Conservation (phyloP, 2,329 filamentous ascomycete genomes). For the Talaromyces atroroseus region DNA sequence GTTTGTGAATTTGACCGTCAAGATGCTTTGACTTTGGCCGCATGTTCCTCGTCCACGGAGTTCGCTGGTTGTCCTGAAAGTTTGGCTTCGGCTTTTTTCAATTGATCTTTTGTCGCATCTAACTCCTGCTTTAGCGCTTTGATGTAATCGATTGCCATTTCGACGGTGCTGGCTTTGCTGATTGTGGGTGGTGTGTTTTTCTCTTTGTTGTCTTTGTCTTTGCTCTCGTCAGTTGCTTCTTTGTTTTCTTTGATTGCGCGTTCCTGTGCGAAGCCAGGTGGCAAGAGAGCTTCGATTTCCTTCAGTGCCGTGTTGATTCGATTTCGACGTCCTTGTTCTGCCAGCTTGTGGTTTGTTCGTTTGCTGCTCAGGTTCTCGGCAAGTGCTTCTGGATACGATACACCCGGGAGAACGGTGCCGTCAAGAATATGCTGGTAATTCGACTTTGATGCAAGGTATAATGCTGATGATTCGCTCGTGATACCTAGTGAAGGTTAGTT, state of each 20-base stretch:
- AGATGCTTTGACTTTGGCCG: background rate
- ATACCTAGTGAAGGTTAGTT: constrained; percentile 25
- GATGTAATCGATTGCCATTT: constrained; percentile 93
- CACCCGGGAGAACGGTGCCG: constrained; percentile 81
- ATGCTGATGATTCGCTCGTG: constrained; percentile 57
- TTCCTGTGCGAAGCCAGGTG: constrained; percentile 46
- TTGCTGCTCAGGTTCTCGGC: constrained; percentile 94
- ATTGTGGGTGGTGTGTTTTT: constrained; percentile 54
- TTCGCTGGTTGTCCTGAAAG: constrained; percentile 27
- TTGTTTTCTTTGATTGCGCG: constrained; percentile 29
- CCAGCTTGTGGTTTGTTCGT: constrained; percentile 94
- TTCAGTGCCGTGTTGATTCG: constrained; percentile 91
- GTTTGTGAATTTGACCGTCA: no score
- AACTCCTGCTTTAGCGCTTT: constrained; percentile 73
- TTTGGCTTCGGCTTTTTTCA: constrained; percentile 61
- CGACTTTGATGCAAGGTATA: constrained; percentile 84
- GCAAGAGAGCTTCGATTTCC: constrained; percentile 84
- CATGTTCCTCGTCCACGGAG: background rate
- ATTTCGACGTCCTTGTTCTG: constrained; percentile 91
- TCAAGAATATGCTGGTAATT: constrained; percentile 98
- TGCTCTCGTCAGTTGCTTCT: constrained; percentile 36
- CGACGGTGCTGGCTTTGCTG: constrained; percentile 96
- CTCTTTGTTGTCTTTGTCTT: constrained; percentile 41
- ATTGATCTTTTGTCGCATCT: constrained; percentile 57
- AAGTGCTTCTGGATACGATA: constrained; percentile 83